phyloP scores from a whole-genome alignment of 495 filamentous ascomycete species.

The Peziza echinospora region DNA sequence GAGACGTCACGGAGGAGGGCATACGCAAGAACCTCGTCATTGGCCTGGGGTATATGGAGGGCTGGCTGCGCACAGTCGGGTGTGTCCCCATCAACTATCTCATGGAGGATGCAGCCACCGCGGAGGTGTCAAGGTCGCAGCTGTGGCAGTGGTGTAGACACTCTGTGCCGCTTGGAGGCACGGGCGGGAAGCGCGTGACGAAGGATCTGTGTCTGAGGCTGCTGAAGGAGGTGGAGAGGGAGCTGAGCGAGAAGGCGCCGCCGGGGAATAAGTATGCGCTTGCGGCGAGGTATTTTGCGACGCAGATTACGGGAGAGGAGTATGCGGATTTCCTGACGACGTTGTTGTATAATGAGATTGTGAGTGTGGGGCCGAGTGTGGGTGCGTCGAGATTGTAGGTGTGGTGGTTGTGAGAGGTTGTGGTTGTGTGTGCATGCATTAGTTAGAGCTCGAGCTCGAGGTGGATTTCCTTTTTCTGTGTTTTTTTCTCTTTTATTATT shows the following conservation, averaged over 20 bases:
- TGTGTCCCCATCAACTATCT: slow-evolving; percentile 97
- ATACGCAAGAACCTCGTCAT: slow-evolving; percentile 98
- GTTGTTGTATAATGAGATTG: slow-evolving; percentile 91
- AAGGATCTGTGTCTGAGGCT: slow-evolving; percentile 75
- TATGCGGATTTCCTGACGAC: slow-evolving; percentile 95
- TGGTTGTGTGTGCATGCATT: no score
- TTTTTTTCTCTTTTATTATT: no score
- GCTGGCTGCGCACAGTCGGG: slow-evolving; percentile 82
- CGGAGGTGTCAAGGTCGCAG: slow-evolving; percentile 78
- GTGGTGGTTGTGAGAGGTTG: neutral
- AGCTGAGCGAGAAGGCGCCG: slow-evolving; percentile 48
- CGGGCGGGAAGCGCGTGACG: slow-evolving; percentile 61
- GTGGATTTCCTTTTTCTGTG: no score
- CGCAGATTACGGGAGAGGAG: slow-evolving; percentile 88
- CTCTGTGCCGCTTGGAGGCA: slow-evolving; percentile 58
- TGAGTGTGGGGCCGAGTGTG: slow-evolving; percentile 35
- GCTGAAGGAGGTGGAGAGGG: slow-evolving; percentile 65
- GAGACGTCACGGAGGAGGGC: slow-evolving; percentile 78
- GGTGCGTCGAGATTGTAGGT: slow-evolving; percentile 60
- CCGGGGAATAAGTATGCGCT: slow-evolving; percentile 84
- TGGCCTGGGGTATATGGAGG: slow-evolving; percentile 95
- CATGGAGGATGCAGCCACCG: slow-evolving; percentile 99
- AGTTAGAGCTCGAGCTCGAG: no score
- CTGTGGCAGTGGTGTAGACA: slow-evolving; percentile 94
- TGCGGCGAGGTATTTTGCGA: slow-evolving; percentile 76